Conservation (phyloP, 805 yeast genomes). For the Ogataea methylovora region DNA sequence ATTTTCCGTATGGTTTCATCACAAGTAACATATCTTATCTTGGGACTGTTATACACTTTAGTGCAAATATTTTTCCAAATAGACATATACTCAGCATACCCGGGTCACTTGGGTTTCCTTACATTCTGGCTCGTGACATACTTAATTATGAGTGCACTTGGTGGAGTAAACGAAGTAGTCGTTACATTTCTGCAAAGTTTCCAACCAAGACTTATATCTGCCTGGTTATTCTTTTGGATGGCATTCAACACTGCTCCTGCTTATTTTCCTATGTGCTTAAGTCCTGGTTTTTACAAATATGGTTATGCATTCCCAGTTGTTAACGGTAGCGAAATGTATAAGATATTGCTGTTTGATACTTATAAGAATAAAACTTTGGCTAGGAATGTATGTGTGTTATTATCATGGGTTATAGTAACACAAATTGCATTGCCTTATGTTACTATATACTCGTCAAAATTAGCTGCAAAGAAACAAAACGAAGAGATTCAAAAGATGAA, state of each 20-base stretch:
- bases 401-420: constrained; percentile 51
- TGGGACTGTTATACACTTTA: constrained; percentile 50
- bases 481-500: constrained; percentile 8
- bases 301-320: constrained; percentile 66
- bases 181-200: constrained; percentile 40
- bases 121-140: constrained; percentile 62
- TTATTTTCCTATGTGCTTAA: constrained; percentile 49
- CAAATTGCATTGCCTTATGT: constrained; percentile 34
- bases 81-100: constrained; percentile 45
- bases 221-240: constrained; percentile 66
- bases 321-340: constrained; percentile 48
- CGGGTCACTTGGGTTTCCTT: constrained; percentile 57
- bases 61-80: constrained; percentile 61
- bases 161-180: constrained; percentile 59
- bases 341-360: constrained; percentile 49
- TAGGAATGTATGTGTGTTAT: constrained; percentile 48
- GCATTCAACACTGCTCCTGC: constrained; percentile 58
- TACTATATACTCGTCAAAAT: constrained; percentile 14
- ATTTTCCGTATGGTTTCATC: constrained; percentile 45
- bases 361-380: constrained; percentile 48
- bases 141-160: constrained; percentile 60
- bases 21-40: constrained; percentile 39
- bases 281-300: constrained; percentile 46
- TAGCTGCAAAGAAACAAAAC: constrained; percentile 3
- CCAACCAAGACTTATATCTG: constrained; percentile 53